Evolutionary conservation across 257 asterid genomes (phyloP).

Genomic region (Henckelia pumila): DNA sequence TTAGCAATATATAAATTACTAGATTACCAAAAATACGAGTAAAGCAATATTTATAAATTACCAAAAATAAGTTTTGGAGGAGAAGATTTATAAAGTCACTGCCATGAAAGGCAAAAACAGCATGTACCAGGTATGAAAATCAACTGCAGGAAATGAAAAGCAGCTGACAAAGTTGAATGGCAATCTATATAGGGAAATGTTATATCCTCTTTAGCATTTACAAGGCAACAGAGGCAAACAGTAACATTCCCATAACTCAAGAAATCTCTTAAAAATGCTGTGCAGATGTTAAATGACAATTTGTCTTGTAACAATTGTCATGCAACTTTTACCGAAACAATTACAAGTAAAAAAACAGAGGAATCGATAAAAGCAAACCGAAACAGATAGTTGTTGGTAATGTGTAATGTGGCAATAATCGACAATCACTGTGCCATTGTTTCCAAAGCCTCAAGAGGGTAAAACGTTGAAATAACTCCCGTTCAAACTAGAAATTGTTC

Average conservation of each 20-base stretch:
- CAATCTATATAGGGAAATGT: slow-evolving; percentile 2
- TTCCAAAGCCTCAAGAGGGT: slow-evolving; percentile 12
- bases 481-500: slow-evolving; percentile 18
- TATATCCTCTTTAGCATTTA: neutral
- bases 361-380: neutral
- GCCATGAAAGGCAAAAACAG: neutral
- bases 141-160: slow-evolving; percentile 23
- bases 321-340: too few relatives aligned
- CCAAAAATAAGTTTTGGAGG: too few relatives aligned
- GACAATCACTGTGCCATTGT: neutral
- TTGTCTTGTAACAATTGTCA: neutral
- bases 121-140: slow-evolving; percentile 30
- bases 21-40: too few relatives aligned
- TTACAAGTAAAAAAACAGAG: too few relatives aligned
- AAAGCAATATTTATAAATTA: too few relatives aligned
- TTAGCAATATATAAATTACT: too few relatives aligned
- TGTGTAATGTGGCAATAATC: neutral
- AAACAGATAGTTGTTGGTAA: neutral
- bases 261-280: too few relatives aligned
- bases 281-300: neutral
- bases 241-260: neutral
- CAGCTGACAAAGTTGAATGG: slow-evolving; percentile 31
- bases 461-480: slow-evolving; percentile 25
- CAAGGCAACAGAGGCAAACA: neutral
- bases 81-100: too few relatives aligned